Conservation (phyloP, 495 filamentous ascomycete genomes). For the Evansstolkia leycettana region DNA sequence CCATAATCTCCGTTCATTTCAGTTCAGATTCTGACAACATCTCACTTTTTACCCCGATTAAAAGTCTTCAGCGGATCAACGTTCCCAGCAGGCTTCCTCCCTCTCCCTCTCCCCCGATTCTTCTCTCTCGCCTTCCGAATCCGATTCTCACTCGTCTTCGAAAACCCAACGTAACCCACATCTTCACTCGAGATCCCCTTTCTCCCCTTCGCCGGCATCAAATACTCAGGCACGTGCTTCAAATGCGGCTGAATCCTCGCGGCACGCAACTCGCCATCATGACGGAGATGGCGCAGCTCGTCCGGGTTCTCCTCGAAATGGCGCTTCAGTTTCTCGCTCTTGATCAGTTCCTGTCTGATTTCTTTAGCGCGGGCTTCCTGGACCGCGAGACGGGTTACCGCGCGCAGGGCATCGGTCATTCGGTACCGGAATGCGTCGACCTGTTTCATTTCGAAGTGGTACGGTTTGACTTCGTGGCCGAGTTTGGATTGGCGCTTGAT, state of each 20-base stretch:
- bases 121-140: conserved; percentile 60
- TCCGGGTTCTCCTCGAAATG: conserved; percentile 96
- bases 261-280: conserved; percentile 76
- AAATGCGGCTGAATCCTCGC: conserved; percentile 77
- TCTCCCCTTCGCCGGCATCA: conserved; percentile 71
- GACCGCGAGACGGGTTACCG: conserved; percentile 70
- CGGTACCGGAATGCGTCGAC: conserved; percentile 91
- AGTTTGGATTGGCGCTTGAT: conserved; percentile 56
- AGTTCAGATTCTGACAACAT: no score
- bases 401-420: conserved; percentile 76
- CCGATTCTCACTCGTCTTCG: conserved; percentile 59
- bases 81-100: conserved; percentile 43
- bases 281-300: conserved; percentile 73
- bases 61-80: conserved; percentile 85
- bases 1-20: no score
- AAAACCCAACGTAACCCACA: conserved; percentile 63
- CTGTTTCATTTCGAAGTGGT: conserved; percentile 87
- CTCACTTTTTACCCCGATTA: conserved; percentile 30
- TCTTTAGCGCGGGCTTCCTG: conserved; percentile 83
- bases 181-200: conserved; percentile 48
- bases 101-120: conserved; percentile 41
- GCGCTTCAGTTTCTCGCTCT: conserved; percentile 83
- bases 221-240: conserved; percentile 90
- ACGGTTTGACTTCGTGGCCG: conserved; percentile 70
- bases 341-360: conserved; percentile 76